Evolutionary conservation across 2,329 filamentous ascomycete genomes (phyloP), one percentile per base, ranked within the genome.

Genomic region (Penicillium sp.): DNA sequence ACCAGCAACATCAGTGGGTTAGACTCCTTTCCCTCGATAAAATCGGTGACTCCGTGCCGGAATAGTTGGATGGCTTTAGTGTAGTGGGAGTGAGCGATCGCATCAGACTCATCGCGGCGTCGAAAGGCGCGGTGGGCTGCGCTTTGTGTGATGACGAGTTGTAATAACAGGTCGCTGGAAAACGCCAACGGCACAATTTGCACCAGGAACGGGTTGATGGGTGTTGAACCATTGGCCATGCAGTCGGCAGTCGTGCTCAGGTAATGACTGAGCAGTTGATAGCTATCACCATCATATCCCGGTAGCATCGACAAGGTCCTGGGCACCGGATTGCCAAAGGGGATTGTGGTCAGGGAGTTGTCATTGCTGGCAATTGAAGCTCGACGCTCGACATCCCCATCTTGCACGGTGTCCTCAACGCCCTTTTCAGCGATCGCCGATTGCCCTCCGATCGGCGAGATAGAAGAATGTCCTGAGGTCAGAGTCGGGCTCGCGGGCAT

Each of bases 201-300:
- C 24, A 71, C 69, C 15, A 76, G 60, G 43, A 77, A 76, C 0
- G 74, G 75, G 38, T 78, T 77, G 37, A 73, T 62, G 1, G 69
- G 66, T 0, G 74, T 75, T 1, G 75, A 74, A 0, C 73, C 74
- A 46, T 77, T 77, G 28, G 72, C 74, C 74, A 77, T 76, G 44
- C 72, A 75, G 38, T 71, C 70, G 13, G 73, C 70, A 0, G 74
- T 77, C 1, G 71, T 72, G 1, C 65, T 59, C 5, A 76, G 54
- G 52, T 77, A 78, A 57, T 76, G 75, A 47, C 70, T 72, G 8
- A 78, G 65, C 4, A 77, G 65, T 41, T 76, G 54, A 33, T 62
- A 66, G 2, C 61, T 63, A 18, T 66, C 64, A 0, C 56, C 50
- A 25, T 63, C 57, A 31, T 64, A 63, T 2, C 63, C 62, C 1